Conservation (phyloP, 495 filamentous ascomycete species). For the Aspergillus bertholletiae region DNA sequence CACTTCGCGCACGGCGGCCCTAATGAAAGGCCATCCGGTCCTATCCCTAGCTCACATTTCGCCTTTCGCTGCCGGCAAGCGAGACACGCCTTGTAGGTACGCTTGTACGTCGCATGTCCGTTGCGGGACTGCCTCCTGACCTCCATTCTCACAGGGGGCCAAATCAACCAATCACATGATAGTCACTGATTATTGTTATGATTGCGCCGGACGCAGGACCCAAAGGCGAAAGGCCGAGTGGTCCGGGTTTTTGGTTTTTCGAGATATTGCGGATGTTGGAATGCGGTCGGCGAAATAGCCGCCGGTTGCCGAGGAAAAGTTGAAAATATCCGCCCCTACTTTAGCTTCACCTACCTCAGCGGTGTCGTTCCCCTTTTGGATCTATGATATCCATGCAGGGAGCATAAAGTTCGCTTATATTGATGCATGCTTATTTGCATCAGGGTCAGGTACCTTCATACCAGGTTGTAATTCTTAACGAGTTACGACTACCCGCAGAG, state of each 20-base stretch:
- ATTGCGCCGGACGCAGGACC: not conserved
- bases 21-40: constrained; percentile 72
- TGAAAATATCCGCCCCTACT: constrained; percentile 11
- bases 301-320: constrained; percentile 14
- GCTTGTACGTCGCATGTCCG: constrained; percentile 37
- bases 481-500: no score
- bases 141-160: constrained; percentile 29
- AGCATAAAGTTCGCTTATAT: no score
- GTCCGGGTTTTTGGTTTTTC: constrained; percentile 4
- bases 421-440: no score
- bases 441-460: no score
- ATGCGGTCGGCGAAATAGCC: constrained; percentile 11
- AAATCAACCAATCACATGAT: constrained; percentile 20
- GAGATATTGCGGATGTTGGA: constrained; percentile 4
- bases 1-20: constrained; percentile 93
- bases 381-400: no score
- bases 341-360: not conserved
- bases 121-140: constrained; percentile 31
- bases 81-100: constrained; percentile 49
- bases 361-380: not conserved
- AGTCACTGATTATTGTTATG: not conserved
- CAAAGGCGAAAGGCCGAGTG: not conserved
- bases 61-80: constrained; percentile 47
- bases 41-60: constrained; percentile 48
- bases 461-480: no score